Percentiles rank a stretch among this genome's conserved stretches.
Evolutionary conservation across 2,329 filamentous ascomycete genomes (phyloP).

Genomic region (Coleophoma crateriformis): DNA sequence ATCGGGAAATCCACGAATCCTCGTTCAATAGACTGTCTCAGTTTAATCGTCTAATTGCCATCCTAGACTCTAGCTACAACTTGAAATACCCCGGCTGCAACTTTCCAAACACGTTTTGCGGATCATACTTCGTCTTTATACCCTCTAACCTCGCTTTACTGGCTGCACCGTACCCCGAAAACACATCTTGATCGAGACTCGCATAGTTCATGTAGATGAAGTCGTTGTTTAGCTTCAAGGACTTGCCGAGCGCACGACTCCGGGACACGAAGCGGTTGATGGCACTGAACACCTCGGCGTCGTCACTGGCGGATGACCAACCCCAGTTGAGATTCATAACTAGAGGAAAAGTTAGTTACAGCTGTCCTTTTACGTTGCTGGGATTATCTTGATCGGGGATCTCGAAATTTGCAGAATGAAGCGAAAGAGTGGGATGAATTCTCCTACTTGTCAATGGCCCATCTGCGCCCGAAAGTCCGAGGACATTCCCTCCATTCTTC

Average conservation of each 20-base stretch:
- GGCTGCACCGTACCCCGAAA: slow-evolving; percentile 28
- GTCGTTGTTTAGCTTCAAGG: slow-evolving; percentile 4
- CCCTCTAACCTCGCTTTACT: slow-evolving; percentile 21
- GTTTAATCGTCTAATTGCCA: too few species aligned
- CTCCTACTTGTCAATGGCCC: slow-evolving; percentile 12
- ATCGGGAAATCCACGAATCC: too few species aligned
- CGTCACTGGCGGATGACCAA: slow-evolving; percentile 8
- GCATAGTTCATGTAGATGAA: slow-evolving; percentile 33
- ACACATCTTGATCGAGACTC: slow-evolving; percentile 25
- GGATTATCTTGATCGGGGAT: not conserved
- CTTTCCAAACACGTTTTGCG: slow-evolving; percentile 19
- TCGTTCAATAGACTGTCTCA: too few species aligned
- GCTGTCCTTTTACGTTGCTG: too few species aligned
- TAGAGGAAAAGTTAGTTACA: slow-evolving; percentile 1
- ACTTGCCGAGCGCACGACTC: slow-evolving; percentile 4
- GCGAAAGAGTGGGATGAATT: not conserved
- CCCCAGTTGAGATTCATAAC: slow-evolving; percentile 11
- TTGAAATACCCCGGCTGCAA: slow-evolving; percentile 16
- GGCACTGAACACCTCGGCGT: slow-evolving; percentile 1
- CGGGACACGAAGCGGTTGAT: slow-evolving; percentile 5
- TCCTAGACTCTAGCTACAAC: not conserved
- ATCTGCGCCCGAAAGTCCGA: slow-evolving; percentile 11
- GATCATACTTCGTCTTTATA: slow-evolving; percentile 20
- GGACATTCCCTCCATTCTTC: slow-evolving; percentile 16
- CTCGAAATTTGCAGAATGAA: not conserved